These are phyloP conservation scores for Rhodotorula sp. DNA, from an alignment of 1,284 basidiomycete genomes.

Conservation along the genomic window DNA sequence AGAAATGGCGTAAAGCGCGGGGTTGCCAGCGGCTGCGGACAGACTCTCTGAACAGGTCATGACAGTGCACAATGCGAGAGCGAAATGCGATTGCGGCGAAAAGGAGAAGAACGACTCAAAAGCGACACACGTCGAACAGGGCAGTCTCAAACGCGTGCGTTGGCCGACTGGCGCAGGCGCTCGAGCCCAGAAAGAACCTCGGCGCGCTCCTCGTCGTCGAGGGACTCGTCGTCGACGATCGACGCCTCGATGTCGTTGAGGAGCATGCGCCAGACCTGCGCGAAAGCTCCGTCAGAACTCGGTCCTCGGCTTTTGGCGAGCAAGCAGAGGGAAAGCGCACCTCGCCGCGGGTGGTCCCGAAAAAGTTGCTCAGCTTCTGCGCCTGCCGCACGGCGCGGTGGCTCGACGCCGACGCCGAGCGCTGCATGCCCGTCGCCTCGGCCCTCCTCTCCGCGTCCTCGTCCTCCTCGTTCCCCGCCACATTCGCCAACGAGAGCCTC, in stretches of 20 bases:
- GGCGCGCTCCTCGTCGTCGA: conserved; percentile 32
- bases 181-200: conserved; percentile 23
- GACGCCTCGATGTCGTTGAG: conserved; percentile 27
- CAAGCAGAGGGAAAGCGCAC: neutral
- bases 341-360: conserved; percentile 33
- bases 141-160: neutral
- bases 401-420: neutral
- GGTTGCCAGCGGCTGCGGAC: too few species aligned
- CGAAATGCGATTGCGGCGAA: too few species aligned
- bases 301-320: neutral
- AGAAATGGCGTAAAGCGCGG: too few species aligned
- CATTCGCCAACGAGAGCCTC: too few species aligned
- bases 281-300: fast-evolving
- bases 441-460: neutral
- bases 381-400: conserved; percentile 22
- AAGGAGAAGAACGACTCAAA: too few species aligned
- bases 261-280: conserved; percentile 28
- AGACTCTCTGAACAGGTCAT: too few species aligned
- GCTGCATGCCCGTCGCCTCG: neutral
- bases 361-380: conserved; percentile 26
- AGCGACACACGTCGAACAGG: too few species aligned
- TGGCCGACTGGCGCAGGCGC: conserved; percentile 7
- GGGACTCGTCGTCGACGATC: conserved; percentile 24
- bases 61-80: too few species aligned
- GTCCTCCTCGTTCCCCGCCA: neutral